These are phyloP conservation scores for Hirsutella thompsonii DNA, from an alignment of 2,329 filamentous ascomycete species.

Conservation along the genomic window DNA sequence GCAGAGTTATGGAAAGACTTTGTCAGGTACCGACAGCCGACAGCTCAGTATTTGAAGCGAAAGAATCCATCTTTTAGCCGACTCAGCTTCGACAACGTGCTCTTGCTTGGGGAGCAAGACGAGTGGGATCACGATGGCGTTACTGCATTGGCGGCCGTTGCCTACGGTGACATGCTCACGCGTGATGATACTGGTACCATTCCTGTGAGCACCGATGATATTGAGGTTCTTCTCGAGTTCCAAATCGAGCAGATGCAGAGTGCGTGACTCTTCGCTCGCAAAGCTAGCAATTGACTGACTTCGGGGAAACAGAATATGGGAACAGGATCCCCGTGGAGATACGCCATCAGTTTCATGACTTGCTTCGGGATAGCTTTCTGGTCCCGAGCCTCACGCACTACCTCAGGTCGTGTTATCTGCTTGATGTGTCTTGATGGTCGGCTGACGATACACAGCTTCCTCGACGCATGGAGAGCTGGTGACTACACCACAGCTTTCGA, in stretches of 20 bases:
- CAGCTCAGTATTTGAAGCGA: constrained; percentile 49
- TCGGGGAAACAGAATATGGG: constrained; percentile 46
- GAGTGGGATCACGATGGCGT: constrained; percentile 34
- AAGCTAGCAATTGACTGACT: constrained; percentile 5
- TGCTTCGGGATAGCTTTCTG: constrained; percentile 54
- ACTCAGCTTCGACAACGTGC: constrained; percentile 43
- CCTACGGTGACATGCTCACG: constrained; percentile 40
- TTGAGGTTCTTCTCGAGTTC: constrained; percentile 72
- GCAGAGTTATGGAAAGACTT: constrained; percentile 73
- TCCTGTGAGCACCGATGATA: constrained; percentile 61
- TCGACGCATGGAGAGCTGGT: constrained; percentile 84
- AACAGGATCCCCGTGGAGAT: constrained; percentile 65
- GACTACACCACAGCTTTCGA: constrained; percentile 88
- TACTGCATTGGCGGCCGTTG: constrained; percentile 30
- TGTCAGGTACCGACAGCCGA: constrained; percentile 67
- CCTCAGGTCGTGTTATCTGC: constrained; percentile 37
- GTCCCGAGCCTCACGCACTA: constrained; percentile 66
- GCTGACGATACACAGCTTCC: constrained; percentile 42
- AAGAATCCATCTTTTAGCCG: constrained; percentile 48
- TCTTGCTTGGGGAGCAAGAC: constrained; percentile 33
- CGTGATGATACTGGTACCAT: constrained; percentile 25
- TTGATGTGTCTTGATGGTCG: background rate
- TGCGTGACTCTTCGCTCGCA: constrained; percentile 19
- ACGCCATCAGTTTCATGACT: constrained; percentile 53
- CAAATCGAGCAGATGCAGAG: constrained; percentile 82